Evolutionary conservation across 2,329 filamentous ascomycete genomes (phyloP).

Genomic region (Phaeosphaeria sp.): DNA sequence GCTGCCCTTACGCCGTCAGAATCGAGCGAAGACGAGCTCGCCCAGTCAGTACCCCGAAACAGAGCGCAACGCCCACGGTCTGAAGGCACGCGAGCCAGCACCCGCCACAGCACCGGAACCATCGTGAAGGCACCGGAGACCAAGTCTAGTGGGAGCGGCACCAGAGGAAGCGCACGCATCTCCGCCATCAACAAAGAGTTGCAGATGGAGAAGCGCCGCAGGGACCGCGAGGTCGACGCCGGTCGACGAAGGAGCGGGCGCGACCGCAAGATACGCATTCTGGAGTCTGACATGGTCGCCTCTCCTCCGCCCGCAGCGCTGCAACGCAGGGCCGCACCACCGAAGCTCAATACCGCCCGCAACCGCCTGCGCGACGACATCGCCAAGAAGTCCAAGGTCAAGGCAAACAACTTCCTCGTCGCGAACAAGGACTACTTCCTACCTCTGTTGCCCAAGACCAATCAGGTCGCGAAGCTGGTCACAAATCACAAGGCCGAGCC

Average conservation of each 20-base stretch:
- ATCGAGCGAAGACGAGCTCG: slow-evolving; percentile 35
- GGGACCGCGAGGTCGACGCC: slow-evolving; percentile 13
- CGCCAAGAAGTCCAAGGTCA: slow-evolving; percentile 50
- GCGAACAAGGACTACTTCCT: slow-evolving; percentile 55
- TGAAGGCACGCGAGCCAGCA: background rate
- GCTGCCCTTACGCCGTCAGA: background rate
- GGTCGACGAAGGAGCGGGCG: slow-evolving; percentile 31
- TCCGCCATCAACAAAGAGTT: slow-evolving; percentile 29
- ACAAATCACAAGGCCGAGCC: slow-evolving; percentile 23
- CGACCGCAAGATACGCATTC: slow-evolving; percentile 33
- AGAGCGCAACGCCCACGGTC: background rate
- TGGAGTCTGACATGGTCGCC: slow-evolving; percentile 39
- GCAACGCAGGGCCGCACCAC: slow-evolving; percentile 14
- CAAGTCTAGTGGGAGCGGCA: background rate
- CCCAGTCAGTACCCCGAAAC: slow-evolving; percentile 8
- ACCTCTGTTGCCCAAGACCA: slow-evolving; percentile 54
- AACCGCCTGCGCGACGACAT: slow-evolving; percentile 52
- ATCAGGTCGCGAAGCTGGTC: slow-evolving; percentile 52
- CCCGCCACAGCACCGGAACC: background rate
- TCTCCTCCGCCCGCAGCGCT: slow-evolving; percentile 11
- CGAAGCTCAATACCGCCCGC: slow-evolving; percentile 49
- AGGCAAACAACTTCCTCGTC: slow-evolving; percentile 55
- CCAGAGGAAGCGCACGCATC: slow-evolving; percentile 9
- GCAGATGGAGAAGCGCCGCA: slow-evolving; percentile 42
- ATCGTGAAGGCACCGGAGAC: background rate